Base-by-base conservation (phyloP, 164 flowering plant species). In the Nelumbo lutea region DNA sequence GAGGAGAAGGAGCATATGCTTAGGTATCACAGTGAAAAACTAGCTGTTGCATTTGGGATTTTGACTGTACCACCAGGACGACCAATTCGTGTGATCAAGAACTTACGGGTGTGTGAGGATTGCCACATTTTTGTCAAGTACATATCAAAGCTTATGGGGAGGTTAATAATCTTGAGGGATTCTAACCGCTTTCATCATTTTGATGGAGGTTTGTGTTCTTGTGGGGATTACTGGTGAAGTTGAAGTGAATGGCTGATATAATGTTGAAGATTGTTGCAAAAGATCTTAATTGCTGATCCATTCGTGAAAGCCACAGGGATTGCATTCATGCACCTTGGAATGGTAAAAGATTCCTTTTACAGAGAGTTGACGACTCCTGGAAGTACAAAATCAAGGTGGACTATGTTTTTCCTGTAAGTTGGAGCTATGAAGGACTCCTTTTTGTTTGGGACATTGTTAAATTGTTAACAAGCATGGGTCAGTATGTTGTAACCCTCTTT, bases 1-100 rank as follows among this genome's bases (percentile, higher is more conserved):
- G 97, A 91, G 77, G 98, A 91, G 77, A 94, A 94, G 75, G 95
- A 79, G 79, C 83, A 88, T 58, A 87, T 94, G 93, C 88, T 94
- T 42, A 87, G 73, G 83, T 83, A 90, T 78, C 97, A 88, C 68
- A 90, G 98, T 70, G 98, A 91, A 73, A 90, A 82, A 70, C 78
- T 91, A 66, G 98, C 98, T 8, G 95, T 94, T 53, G 97, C 91
- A 8, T 94, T 81, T 84, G 98, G 89, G 41, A 84, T 90, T 70
- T 71, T 91, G 68, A 82, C 78, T 44, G 75, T 86, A 64, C 90
- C 95, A n/a, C 66, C 82, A 27, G 93, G 93, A 52, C 79, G 88
- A 74, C 92, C 98, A 13, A 82, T 94, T 51, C 92, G 97, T 52
- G 96, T 94, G 58, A 90, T 90, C n/a, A 94, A 90, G 74, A 94